Evolutionary conservation across 192 early-diverging fungal species (phyloP).

Genomic region (Kappamyces sp.): DNA sequence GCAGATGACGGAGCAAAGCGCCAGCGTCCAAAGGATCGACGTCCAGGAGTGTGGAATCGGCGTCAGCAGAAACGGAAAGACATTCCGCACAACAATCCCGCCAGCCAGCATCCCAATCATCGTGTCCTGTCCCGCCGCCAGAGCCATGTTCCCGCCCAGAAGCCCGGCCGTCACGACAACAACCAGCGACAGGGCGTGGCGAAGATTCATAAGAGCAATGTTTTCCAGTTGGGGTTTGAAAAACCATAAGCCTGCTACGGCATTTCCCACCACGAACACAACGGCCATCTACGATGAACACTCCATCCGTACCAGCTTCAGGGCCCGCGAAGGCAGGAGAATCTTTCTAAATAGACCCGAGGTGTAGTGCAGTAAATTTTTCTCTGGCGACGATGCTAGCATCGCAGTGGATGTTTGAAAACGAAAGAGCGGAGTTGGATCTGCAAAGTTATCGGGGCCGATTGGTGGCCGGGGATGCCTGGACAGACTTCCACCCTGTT

Average conservation of each 20-base stretch:
- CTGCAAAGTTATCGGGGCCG: not conserved
- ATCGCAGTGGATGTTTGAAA: conserved; percentile 1
- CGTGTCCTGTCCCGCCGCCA: not conserved
- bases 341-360: not conserved
- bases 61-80: conserved; percentile 23
- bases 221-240: not conserved
- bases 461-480: not conserved
- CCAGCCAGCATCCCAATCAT: conserved; percentile 37
- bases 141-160: conserved; percentile 5
- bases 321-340: not conserved
- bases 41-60: conserved; percentile 35
- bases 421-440: not conserved
- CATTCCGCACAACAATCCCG: conserved; percentile 27
- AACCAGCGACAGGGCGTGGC: not conserved
- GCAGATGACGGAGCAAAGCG: conserved; percentile 26
- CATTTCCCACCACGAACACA: not conserved
- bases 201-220: conserved; percentile 1
- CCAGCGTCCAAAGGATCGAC: conserved; percentile 28
- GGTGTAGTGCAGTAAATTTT: not conserved
- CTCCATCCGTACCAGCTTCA: too few relatives aligned
- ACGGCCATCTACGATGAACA: too few relatives aligned
- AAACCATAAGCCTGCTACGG: not conserved
- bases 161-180: conserved; percentile 3
- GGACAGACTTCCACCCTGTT: not conserved
- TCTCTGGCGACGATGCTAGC: not conserved